Conservation (phyloP, 148 eudicot species). For the Arctostaphylos glauca region DNA sequence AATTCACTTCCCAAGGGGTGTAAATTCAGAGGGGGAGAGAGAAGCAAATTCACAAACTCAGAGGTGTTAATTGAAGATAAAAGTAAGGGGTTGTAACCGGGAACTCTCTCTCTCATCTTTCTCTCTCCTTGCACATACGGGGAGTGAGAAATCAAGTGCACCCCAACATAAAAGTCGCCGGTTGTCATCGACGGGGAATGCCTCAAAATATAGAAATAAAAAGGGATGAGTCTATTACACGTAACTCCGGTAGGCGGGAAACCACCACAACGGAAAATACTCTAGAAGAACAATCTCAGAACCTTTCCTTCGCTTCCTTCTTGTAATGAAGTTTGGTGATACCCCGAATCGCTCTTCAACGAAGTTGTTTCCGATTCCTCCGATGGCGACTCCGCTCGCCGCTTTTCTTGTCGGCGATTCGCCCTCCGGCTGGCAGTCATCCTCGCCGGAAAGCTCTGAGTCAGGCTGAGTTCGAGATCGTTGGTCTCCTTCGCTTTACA, state of each 20-base stretch:
- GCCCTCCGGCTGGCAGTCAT: conserved; percentile 26
- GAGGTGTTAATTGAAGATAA: neutral
- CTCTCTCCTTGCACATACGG: neutral
- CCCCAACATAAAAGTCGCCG: neutral
- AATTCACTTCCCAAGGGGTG: neutral
- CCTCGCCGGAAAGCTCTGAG: conserved; percentile 16
- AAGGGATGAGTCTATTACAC: neutral
- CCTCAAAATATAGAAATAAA: neutral
- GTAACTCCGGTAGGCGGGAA: neutral
- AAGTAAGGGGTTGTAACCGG: neutral
- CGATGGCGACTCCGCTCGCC: conserved; percentile 28
- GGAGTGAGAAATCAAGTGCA: conserved; percentile 5
- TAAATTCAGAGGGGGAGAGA: too few relatives aligned
- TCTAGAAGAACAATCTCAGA: conserved; percentile 32
- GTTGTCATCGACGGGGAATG: neutral
- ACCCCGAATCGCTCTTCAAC: conserved; percentile 33
- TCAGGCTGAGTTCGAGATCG: conserved; percentile 23
- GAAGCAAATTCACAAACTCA: neutral
- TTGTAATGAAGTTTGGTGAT: neutral
- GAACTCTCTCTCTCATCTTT: neutral
- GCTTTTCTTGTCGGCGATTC: neutral
- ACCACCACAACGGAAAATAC: too few relatives aligned
- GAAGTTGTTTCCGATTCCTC: conserved; percentile 52
- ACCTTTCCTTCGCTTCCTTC: conserved; percentile 29
- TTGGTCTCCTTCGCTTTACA: neutral